Conservation (phyloP, 2,329 filamentous ascomycete species). For the Coniochaeta hoffmannii region DNA sequence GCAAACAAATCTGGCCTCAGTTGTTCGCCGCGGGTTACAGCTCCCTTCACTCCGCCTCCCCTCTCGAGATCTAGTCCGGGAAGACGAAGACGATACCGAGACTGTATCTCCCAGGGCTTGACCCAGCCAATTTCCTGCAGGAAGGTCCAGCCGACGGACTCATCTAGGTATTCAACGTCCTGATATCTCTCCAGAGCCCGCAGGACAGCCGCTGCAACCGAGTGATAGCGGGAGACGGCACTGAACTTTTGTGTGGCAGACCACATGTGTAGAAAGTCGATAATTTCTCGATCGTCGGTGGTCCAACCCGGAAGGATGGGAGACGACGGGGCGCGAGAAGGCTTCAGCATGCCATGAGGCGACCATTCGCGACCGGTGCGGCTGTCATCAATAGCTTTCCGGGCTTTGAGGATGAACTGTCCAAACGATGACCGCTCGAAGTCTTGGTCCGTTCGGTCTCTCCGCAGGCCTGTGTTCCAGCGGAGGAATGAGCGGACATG, state of each 20-base stretch:
- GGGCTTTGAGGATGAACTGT: conserved; percentile 42
- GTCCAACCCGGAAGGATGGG: conserved; percentile 6
- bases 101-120: conserved; percentile 61
- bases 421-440: conserved; percentile 21
- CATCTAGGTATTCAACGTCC: conserved; percentile 36
- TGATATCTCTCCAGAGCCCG: conserved; percentile 54
- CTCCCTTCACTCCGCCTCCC: conserved; percentile 31
- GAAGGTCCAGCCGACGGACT: conserved; percentile 52
- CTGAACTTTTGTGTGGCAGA: conserved; percentile 48
- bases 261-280: conserved; percentile 66
- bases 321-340: conserved; percentile 15
- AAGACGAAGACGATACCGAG: conserved; percentile 52
- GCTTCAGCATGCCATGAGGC: conserved; percentile 39
- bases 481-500: conserved; percentile 36
- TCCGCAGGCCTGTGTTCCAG: conserved; percentile 1
- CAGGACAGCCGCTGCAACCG: conserved; percentile 58
- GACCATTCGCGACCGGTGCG: conserved; percentile 42
- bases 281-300: conserved; percentile 42
- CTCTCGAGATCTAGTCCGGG: conserved; percentile 37
- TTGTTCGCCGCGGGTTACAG: conserved; percentile 20
- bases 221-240: conserved; percentile 43
- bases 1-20: conserved; percentile 36
- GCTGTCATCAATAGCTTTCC: conserved; percentile 40
- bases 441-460: conserved; percentile 15
- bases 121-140: conserved; percentile 70